Conservation (phyloP, 2,329 filamentous ascomycete genomes). For the Passalora sequoiae region DNA sequence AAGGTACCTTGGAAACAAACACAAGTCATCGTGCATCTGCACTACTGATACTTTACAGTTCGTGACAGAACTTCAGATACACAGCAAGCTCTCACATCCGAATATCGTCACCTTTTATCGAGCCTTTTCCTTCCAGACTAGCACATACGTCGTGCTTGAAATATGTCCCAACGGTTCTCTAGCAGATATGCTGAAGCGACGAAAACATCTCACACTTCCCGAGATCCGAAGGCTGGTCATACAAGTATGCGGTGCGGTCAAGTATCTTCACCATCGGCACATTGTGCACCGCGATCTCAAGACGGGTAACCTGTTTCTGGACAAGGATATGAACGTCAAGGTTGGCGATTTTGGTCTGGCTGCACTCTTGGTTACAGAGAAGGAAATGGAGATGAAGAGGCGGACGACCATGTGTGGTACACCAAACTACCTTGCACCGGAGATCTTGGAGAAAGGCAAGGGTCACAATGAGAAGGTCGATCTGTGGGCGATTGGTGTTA, state of each 20-base stretch:
- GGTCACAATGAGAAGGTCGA: conserved; percentile 98
- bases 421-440: conserved; percentile 95
- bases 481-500: conserved; percentile 96
- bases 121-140: conserved; percentile 82
- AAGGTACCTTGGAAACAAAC: no score
- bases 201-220: conserved; percentile 84
- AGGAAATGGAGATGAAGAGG: conserved; percentile 74
- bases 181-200: conserved; percentile 94
- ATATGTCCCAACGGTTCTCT: conserved; percentile 92
- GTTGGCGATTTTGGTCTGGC: conserved; percentile 96
- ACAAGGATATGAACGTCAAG: conserved; percentile 93
- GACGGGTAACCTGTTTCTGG: conserved; percentile 96
- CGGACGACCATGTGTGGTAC: conserved; percentile 94
- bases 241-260: conserved; percentile 93
- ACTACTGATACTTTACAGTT: conserved; percentile 45
- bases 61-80: conserved; percentile 84
- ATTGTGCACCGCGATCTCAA: conserved; percentile 97
- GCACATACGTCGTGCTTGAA: conserved; percentile 90
- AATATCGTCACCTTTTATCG: conserved; percentile 95
- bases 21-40: no score
- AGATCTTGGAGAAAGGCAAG: conserved; percentile 91
- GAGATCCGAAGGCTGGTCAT: conserved; percentile 92
- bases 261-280: conserved; percentile 92
- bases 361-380: conserved; percentile 83
- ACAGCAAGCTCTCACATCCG: conserved; percentile 93